A percentile compares a stretch with the other conserved stretches of the same genome.
phyloP scores from a whole-genome alignment of 2,329 filamentous ascomycete genomes.

The Elsinoe ampelina region DNA sequence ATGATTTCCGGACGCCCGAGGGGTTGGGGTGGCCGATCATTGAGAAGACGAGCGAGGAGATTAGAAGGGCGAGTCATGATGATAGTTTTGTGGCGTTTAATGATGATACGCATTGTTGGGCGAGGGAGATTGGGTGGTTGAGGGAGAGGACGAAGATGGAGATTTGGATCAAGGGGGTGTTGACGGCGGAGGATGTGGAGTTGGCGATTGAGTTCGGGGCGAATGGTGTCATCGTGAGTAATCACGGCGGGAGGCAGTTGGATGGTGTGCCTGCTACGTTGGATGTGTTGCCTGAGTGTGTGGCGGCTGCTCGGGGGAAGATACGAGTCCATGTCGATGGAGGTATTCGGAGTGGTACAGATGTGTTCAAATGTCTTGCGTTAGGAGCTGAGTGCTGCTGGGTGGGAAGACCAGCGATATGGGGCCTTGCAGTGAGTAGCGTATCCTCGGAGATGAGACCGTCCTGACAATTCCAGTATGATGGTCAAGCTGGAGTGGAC shows the following conservation, averaged over 20 bases:
- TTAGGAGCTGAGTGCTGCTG: conserved; percentile 43
- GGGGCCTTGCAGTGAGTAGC: conserved; percentile 38
- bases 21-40: conserved; percentile 24
- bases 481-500: conserved; percentile 31
- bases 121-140: conserved; percentile 35
- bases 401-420: conserved; percentile 41
- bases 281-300: conserved; percentile 38
- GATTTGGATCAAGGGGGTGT: conserved; percentile 38
- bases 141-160: conserved; percentile 39
- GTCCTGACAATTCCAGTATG: conserved; percentile 21
- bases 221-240: conserved; percentile 42
- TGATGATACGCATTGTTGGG: conserved; percentile 24
- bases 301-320: conserved; percentile 33
- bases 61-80: conserved; percentile 24
- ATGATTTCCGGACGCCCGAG: conserved; percentile 36
- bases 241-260: conserved; percentile 50
- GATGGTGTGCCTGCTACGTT: conserved; percentile 47
- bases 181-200: conserved; percentile 32
- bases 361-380: conserved; percentile 50
- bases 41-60: conserved; percentile 20
- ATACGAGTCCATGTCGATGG: conserved; percentile 55
- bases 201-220: conserved; percentile 35
- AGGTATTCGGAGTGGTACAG: conserved; percentile 46
- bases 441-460: neutral
- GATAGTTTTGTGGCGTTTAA: conserved; percentile 23